phyloP scores from a whole-genome alignment of 2,329 filamentous ascomycete genomes.

The Colletotrichum tamarilloi region DNA sequence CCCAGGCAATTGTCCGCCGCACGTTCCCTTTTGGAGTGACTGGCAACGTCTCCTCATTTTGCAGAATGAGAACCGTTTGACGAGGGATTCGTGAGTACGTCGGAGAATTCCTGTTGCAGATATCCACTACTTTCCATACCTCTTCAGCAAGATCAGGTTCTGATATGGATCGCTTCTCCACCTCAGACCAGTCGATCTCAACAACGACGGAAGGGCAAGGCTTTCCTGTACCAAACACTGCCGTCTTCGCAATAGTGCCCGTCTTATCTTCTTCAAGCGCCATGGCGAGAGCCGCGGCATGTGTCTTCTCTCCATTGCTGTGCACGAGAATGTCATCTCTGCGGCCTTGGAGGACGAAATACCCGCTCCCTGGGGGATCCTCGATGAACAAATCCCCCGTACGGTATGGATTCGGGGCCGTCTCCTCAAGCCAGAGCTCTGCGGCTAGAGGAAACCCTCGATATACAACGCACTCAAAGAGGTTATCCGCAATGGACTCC shows the following conservation, averaged over 20 bases:
- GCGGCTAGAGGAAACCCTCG: constrained; percentile 21
- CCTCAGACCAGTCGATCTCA: constrained; percentile 2
- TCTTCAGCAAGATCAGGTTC: not conserved
- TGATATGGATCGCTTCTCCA: not conserved
- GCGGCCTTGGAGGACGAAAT: constrained; percentile 21
- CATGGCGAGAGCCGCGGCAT: constrained; percentile 18
- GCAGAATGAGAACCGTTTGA: not conserved
- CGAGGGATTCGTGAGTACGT: constrained; percentile 17
- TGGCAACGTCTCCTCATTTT: not conserved
- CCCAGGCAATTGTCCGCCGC: constrained; percentile 14
- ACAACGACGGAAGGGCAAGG: constrained; percentile 20
- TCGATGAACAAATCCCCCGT: constrained; percentile 19
- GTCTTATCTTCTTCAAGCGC: constrained; percentile 11
- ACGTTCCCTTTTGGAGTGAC: constrained; percentile 29
- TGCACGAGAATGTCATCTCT: constrained; percentile 21
- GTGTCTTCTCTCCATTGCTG: constrained; percentile 20
- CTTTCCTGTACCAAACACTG: constrained; percentile 12
- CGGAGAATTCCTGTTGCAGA: not conserved
- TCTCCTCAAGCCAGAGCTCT: constrained; percentile 19
- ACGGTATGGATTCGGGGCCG: constrained; percentile 15
- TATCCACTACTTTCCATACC: constrained; percentile 11
- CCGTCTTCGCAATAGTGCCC: constrained; percentile 1
- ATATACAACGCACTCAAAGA: constrained; percentile 24
- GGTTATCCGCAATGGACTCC: constrained; percentile 9
- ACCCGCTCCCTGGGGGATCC: constrained; percentile 14